phyloP scores from a whole-genome alignment of 2,329 filamentous ascomycete species.

The Ophiostoma sp. region DNA sequence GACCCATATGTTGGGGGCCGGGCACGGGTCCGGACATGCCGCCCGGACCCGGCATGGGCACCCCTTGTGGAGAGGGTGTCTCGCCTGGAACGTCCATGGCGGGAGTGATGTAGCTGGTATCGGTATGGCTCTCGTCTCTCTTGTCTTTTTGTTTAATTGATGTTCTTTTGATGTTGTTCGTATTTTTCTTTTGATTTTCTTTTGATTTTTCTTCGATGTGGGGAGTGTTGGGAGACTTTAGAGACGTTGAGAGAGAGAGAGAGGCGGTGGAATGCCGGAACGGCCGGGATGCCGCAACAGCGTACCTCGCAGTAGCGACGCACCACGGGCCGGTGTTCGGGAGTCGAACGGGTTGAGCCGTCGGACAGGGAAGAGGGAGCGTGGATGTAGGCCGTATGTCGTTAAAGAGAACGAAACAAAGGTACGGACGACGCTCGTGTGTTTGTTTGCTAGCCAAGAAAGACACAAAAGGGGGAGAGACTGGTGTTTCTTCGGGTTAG shows the following conservation, averaged over 20 bases:
- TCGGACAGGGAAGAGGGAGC: background rate
- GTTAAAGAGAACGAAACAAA: background rate
- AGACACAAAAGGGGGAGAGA: background rate
- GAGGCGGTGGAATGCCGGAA: background rate
- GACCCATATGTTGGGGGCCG: slow-evolving; percentile 17
- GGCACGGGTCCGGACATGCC: slow-evolving; percentile 16
- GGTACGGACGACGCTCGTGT: background rate
- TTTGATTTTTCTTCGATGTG: background rate
- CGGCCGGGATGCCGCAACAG: background rate
- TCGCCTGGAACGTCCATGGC: slow-evolving; percentile 7
- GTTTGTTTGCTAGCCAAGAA: background rate
- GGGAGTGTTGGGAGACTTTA: background rate
- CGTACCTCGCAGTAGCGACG: slow-evolving; percentile 6
- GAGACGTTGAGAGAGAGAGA: background rate
- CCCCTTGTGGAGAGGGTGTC: slow-evolving; percentile 18
- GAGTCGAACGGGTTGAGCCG: slow-evolving; percentile 6
- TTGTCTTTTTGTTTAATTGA: background rate
- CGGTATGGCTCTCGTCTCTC: background rate
- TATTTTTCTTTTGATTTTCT: background rate
- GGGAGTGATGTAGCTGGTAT: background rate
- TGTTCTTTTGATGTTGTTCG: background rate
- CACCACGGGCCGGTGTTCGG: slow-evolving; percentile 5
- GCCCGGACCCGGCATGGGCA: slow-evolving; percentile 33
- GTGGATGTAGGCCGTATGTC: background rate
- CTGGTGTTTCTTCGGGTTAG: slow-evolving; percentile 20